These are phyloP conservation scores for Beta lomatogona DNA, from an alignment of 179 eudicot genomes.

Conservation along the genomic window DNA sequence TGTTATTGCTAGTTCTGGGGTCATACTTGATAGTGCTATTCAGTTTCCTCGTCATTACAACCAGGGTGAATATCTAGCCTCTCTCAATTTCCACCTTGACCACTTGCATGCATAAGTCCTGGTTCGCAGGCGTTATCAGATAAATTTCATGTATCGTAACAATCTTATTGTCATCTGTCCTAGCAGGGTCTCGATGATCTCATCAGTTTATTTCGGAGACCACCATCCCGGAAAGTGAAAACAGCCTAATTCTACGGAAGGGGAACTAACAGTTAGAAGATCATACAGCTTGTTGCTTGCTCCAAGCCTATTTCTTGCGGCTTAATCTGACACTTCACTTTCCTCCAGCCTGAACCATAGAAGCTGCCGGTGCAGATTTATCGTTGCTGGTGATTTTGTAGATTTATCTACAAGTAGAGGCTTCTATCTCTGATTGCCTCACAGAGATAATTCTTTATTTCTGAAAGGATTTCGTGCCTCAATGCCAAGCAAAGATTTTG, in stretches of 20 bases:
- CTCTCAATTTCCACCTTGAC: neutral
- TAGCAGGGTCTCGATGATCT: constrained; percentile 95
- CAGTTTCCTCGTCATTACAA: constrained; percentile 87
- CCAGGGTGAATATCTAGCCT: constrained; percentile 54
- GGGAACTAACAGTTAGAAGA: constrained; percentile 10
- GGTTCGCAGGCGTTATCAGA: neutral
- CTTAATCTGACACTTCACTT: constrained; percentile 14
- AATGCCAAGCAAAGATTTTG: constrained; percentile 18
- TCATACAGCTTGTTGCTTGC: constrained; percentile 13
- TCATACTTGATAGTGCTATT: constrained; percentile 88
- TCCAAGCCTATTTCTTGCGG: constrained; percentile 16
- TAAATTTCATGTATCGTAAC: neutral
- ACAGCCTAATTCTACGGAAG: constrained; percentile 44
- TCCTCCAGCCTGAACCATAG: constrained; percentile 19
- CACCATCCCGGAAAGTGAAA: constrained; percentile 87
- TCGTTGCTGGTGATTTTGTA: constrained; percentile 27
- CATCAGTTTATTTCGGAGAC: constrained; percentile 88
- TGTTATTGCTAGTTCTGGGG: constrained; percentile 82
- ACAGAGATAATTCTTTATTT: constrained; percentile 8
- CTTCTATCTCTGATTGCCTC: constrained; percentile 10
- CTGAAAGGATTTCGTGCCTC: constrained; percentile 13
- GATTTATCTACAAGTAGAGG: constrained; percentile 27
- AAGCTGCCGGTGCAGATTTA: constrained; percentile 14
- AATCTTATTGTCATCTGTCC: constrained; percentile 10
- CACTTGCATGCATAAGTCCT: neutral